Base-by-base conservation (phyloP, 179 eudicot species). In the Silene noctiflora region DNA sequence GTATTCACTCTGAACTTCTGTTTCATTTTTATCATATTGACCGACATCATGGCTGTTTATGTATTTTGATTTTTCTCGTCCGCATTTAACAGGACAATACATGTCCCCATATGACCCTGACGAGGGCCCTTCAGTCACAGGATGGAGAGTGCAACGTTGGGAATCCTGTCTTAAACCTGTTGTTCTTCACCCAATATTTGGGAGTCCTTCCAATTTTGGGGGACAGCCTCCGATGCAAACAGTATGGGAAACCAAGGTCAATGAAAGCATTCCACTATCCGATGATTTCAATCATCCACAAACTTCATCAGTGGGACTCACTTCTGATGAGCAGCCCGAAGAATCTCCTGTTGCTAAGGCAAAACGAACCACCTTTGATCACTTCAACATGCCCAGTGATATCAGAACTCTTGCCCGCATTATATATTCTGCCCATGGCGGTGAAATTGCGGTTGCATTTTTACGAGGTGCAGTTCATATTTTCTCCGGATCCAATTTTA, bases 101-200 rank as follows among this genome's bases (percentile, higher is more conserved):
- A 94, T 94, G 98, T 94, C 98, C 44, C 98, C 98, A 6, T 92
- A 94, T 85, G 97, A 94, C 89, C 97, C 97, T 33, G 98, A 94
- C 85, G 98, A 94, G 86, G 98, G 98, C 20, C 98, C 98, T 67
- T 94, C 97, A 68, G 85, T 94, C 39, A 94, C 94, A 29, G 97
- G 98, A 69, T 94, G 97, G 98, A 89, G 98, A 83, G 98, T 94
- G 74, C 98, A 94, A 79, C 92, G 98, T 20, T 94, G 98, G 98
- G 97, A 94, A 81, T 94, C 97, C 42, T 88, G 97, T 80, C 91
- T 94, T 69, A 90, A 94, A 84, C 90, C 94, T 70, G 97, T 94
- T 76, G 98, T 94, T 71, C 93, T 94, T 83, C 98, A 94, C 81
- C 98, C 84, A 82, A 91, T 94, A 75, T 92, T 94, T 81, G 98